Evolutionary conservation across 345 rosid genomes (phyloP).

Genomic region (Citrus medica): DNA sequence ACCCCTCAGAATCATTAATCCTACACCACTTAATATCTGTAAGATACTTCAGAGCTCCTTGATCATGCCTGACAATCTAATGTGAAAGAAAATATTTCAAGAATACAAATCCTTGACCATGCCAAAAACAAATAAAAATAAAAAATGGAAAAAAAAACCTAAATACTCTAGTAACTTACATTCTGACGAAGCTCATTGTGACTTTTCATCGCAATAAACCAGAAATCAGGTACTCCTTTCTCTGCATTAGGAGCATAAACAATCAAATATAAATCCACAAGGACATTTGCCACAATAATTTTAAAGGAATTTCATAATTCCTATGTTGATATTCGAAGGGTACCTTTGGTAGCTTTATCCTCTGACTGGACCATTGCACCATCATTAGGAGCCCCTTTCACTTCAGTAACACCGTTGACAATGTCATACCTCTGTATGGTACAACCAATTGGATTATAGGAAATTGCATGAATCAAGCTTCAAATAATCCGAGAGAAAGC

Average conservation of each 20-base stretch:
- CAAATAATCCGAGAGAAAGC: not conserved
- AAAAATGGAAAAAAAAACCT: not conserved
- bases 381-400: slow-evolving; percentile 38
- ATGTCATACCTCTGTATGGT: slow-evolving; percentile 62
- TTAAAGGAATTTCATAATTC: not conserved
- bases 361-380: slow-evolving; percentile 49
- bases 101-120: not conserved
- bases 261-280: slow-evolving; percentile 8
- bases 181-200: slow-evolving; percentile 81
- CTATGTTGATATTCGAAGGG: not conserved
- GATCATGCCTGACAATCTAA: slow-evolving; percentile 84
- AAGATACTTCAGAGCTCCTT: slow-evolving; percentile 80
- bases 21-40: slow-evolving; percentile 86
- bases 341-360: slow-evolving; percentile 62
- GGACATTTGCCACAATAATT: no score
- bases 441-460: not conserved
- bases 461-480: not conserved
- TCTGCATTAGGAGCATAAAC: slow-evolving; percentile 36
- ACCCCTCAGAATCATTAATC: slow-evolving; percentile 80
- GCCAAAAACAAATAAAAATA: not conserved
- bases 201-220: slow-evolving; percentile 90
- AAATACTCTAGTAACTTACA: slow-evolving; percentile 32
- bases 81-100: not conserved
- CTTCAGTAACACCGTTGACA: slow-evolving; percentile 70
- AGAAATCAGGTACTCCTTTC: slow-evolving; percentile 95